Evolutionary conservation across 2,329 filamentous ascomycete genomes (phyloP).

Genomic region (Atkinsonella hypoxylon): DNA sequence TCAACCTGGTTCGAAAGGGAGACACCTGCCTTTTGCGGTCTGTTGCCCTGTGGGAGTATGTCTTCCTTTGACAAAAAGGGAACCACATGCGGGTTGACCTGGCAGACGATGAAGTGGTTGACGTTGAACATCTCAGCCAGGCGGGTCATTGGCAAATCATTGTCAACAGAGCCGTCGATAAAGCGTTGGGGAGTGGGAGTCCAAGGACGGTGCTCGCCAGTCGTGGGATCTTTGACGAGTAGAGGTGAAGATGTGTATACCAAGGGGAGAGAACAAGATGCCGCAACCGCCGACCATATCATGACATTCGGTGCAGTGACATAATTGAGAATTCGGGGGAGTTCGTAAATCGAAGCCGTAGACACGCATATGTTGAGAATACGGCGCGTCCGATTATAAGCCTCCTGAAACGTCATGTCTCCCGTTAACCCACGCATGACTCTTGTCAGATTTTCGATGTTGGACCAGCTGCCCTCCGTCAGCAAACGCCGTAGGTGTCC

Average conservation of each 20-base stretch:
- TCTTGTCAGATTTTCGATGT: constrained; percentile 67
- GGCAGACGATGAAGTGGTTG: constrained; percentile 95
- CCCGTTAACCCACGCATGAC: constrained; percentile 75
- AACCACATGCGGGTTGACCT: constrained; percentile 89
- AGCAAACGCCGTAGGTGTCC: constrained; percentile 61
- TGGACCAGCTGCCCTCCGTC: constrained; percentile 74
- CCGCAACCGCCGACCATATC: constrained; percentile 94
- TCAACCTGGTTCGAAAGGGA: constrained; percentile 28
- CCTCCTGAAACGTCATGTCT: constrained; percentile 89
- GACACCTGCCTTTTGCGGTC: constrained; percentile 13
- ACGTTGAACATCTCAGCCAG: constrained; percentile 95
- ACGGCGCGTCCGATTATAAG: constrained; percentile 84
- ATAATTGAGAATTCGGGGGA: constrained; percentile 81
- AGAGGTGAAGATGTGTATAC: constrained; percentile 71
- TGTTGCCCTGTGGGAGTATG: constrained; percentile 29
- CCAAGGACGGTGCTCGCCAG: constrained; percentile 69
- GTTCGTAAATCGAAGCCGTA: constrained; percentile 73
- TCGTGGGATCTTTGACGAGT: constrained; percentile 73
- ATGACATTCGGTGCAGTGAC: constrained; percentile 88
- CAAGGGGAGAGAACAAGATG: constrained; percentile 84
- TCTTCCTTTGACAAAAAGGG: constrained; percentile 74
- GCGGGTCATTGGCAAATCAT: constrained; percentile 82
- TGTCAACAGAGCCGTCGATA: constrained; percentile 92
- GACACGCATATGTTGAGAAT: constrained; percentile 94
- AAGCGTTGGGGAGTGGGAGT: constrained; percentile 74